Base-by-base conservation (phyloP, 345 rosid species). In the Eutrema yunnanense region DNA sequence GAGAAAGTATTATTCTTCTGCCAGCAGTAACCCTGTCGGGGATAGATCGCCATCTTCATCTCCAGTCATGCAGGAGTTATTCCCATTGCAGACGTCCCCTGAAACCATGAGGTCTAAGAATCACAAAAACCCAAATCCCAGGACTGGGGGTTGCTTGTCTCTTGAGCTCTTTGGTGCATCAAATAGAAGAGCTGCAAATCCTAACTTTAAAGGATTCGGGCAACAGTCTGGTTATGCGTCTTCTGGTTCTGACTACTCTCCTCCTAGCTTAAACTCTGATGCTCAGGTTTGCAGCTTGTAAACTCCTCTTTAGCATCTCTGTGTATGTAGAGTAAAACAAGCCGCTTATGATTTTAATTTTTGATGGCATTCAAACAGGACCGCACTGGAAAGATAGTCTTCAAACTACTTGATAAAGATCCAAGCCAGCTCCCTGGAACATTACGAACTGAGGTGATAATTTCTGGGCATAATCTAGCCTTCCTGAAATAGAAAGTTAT, bases 181-280 rank as follows among this genome's bases (percentile, higher is more conserved):
- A 58, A 79, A 76, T 67, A 82, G 69, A 82, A 87, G 79, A 67
- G 62, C 69, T 9, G 81, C 76, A 36, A 82, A 78, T 68, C 52
- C 82, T 74, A 79, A 80, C 51, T 78, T 76, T 73, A 89, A 84
- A 79, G 84, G 75, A 66, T 82, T 78, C 5, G 81, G 84, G 19
- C 81, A 84, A 81, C 96, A 82, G 64, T 78, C 83, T 64, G 96
- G 92, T 65, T 90, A 87, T 67, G 89, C 92, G 19, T 90, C 96
- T 55, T 90, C 98, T 63, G 98, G 98, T 51, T 92, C 98, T 22
- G 98, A 92, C 71, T 90, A 81, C 78, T 92, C 96, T 51, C 91
- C 92, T 57, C 83, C 92, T 51, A 88, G 90, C 79, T 80, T 82
- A 80, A 87, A 83, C 76, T 86, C 95, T 68, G 97, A 86, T 83